phyloP scores from a whole-genome alignment of 2,329 filamentous ascomycete genomes.

The Pestalotiopsis sp. region DNA sequence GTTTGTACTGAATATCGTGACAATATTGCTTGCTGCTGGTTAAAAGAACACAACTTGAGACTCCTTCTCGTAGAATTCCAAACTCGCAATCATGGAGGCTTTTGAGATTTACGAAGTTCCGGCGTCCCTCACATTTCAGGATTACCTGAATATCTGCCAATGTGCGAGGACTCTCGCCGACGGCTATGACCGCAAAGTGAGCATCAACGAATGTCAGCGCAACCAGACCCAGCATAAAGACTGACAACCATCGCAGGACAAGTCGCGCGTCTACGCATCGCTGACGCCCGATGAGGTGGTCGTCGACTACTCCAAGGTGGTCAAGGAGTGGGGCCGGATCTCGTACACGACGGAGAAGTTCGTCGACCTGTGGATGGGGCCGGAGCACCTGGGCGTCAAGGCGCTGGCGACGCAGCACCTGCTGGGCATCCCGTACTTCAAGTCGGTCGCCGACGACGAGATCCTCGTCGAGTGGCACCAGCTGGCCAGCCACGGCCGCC shows the following conservation, averaged over 20 bases:
- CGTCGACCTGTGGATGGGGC: background rate
- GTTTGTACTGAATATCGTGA: background rate
- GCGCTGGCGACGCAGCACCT: conserved; percentile 9
- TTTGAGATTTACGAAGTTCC: conserved; percentile 10
- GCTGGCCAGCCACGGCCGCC: conserved; percentile 5
- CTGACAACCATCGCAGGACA: background rate
- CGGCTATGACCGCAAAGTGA: conserved; percentile 11
- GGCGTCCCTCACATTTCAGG: background rate
- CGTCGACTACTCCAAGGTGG: conserved; percentile 5
- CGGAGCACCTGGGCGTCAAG: conserved; percentile 6
- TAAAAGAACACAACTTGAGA: background rate
- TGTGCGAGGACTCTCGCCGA: conserved; percentile 3
- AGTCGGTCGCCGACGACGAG: background rate
- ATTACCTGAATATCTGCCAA: conserved; percentile 5
- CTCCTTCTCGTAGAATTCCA: background rate
- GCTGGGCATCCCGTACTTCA: conserved; percentile 8
- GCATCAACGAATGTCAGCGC: too few species aligned
- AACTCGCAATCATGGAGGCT: background rate
- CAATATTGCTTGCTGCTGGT: background rate
- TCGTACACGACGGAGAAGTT: background rate
- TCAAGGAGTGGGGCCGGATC: conserved; percentile 1
- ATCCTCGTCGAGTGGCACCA: conserved; percentile 11
- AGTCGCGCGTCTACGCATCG: background rate
- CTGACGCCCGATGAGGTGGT: background rate
- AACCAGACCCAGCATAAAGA: too few species aligned